Evolutionary conservation across 352 stramenopile species (phyloP).

Genomic region (Elongisporangium senticosum): DNA sequence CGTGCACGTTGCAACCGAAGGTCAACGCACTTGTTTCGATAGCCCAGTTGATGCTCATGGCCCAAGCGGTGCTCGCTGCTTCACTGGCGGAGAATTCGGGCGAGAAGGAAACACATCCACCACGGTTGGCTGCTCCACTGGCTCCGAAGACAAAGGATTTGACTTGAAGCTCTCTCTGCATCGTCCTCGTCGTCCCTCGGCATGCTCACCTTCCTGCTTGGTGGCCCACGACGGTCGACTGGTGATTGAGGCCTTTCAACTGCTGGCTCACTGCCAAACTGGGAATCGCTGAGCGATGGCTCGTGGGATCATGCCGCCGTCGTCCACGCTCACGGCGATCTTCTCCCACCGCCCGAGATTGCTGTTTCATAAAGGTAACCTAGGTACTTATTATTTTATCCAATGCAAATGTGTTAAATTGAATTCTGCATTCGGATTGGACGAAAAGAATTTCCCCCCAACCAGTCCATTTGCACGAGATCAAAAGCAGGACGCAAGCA

Average conservation of each 20-base stretch:
- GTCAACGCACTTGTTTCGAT: too few relatives aligned
- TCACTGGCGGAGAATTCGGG: background rate
- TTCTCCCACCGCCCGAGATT: too few relatives aligned
- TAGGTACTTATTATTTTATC: too few relatives aligned
- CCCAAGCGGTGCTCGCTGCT: background rate
- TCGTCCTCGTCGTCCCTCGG: background rate
- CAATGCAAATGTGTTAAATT: background rate
- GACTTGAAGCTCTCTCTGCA: background rate
- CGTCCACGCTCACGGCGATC: too few relatives aligned
- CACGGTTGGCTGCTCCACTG: background rate
- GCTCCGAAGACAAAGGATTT: background rate
- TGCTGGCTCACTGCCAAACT: constrained; percentile 22
- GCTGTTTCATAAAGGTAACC: too few relatives aligned
- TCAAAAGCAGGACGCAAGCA: background rate
- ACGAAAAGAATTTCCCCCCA: background rate
- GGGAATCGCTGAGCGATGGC: constrained; percentile 30
- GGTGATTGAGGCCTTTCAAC: constrained; percentile 5
- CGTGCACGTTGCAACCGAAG: too few relatives aligned
- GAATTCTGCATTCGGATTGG: background rate
- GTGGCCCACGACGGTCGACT: constrained; percentile 16
- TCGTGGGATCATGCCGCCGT: too few relatives aligned
- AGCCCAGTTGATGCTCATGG: too few relatives aligned
- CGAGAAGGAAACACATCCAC: background rate
- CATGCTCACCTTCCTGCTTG: background rate
- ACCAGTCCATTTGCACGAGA: background rate